Conservation (phyloP, 164 flowering plant species). For the Sextonia rubra region DNA sequence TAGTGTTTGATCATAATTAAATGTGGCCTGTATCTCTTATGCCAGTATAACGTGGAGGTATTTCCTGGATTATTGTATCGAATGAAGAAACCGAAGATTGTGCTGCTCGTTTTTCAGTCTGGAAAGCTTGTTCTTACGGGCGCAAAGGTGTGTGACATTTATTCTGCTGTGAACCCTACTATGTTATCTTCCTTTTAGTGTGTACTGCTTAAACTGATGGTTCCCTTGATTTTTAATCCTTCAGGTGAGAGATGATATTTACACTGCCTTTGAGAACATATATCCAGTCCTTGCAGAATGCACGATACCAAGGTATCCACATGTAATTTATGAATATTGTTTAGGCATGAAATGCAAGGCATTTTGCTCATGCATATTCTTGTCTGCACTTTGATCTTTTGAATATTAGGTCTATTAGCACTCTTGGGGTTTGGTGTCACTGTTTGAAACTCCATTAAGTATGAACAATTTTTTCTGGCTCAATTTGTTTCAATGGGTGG, state of each 20-base stretch:
- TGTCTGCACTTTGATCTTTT: too few relatives aligned
- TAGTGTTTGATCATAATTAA: too few relatives aligned
- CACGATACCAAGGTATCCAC: constrained; percentile 60
- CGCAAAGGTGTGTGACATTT: constrained; percentile 66
- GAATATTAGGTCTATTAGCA: too few relatives aligned
- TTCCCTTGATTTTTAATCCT: neutral
- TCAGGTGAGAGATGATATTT: constrained; percentile 50
- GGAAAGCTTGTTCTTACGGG: constrained; percentile 96
- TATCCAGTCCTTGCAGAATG: constrained; percentile 77
- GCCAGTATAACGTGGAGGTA: constrained; percentile 88
- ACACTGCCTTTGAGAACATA: constrained; percentile 78
- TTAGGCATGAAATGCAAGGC: too few relatives aligned
- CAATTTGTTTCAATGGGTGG: too few relatives aligned
- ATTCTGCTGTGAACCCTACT: neutral
- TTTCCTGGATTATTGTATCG: constrained; percentile 94
- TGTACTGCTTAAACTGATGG: neutral
- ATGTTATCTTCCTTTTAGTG: neutral
- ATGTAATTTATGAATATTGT: neutral
- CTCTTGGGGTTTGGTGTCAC: too few relatives aligned
- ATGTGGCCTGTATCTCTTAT: constrained; percentile 12
- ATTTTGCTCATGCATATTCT: too few relatives aligned
- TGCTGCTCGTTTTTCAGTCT: constrained; percentile 82
- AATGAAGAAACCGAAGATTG: constrained; percentile 91
- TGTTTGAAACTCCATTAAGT: too few relatives aligned
- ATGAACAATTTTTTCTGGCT: too few relatives aligned